Base-by-base conservation (phyloP, 176 grass and related monocot genomes). In the Phoenix roebelenii region DNA sequence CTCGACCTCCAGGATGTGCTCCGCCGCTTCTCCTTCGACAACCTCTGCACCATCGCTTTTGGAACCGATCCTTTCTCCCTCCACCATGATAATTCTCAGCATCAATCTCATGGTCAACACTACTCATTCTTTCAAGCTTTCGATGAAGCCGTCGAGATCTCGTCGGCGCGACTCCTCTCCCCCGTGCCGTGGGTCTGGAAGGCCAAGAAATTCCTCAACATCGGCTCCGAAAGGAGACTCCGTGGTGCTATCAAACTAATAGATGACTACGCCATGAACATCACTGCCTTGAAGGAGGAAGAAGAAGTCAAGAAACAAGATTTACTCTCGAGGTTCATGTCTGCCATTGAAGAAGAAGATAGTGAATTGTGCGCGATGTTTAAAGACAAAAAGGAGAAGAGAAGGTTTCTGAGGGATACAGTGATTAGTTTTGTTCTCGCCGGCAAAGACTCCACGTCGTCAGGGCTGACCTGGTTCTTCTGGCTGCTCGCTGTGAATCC, bases 391-490 rank as follows among this genome's bases (percentile, higher is more conserved):
- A 73, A 60, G 0, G 49, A 69, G 49, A 94, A 84, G 52, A 81
- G 57, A 7, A 73, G 63, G 63, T 88, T 85, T 67, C 65, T 95
- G 16, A 79, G 80, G 15, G 89, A 95, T 50, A 23, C 89, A 0
- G 82, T 89, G 18, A 72, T 95, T 5, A 89, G 69, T 74, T 85
- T 95, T 58, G 52, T 95, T 52, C 49, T 95, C 2, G 85, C 78
- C 3, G 89, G 89, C 17, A 85, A 85, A 72, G 89, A 89, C 85
- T 5, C 16, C 1, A 89, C 68, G 9, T 79, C 89, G 5, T 15
- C 81, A 7, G 89, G 64, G 0, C 75, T 95, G 2, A 77, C 78
- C 0, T 88, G 89, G 84, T 76, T 95, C 68, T 88, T 95, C 81
- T 95, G 89, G 89, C 75, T 85, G 22, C 74, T 79, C 5, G 82